A percentile compares a stretch with the other conserved stretches of the same genome.
phyloP scores from a whole-genome alignment of 495 filamentous ascomycete genomes.

The Geopyxis carbonaria region DNA sequence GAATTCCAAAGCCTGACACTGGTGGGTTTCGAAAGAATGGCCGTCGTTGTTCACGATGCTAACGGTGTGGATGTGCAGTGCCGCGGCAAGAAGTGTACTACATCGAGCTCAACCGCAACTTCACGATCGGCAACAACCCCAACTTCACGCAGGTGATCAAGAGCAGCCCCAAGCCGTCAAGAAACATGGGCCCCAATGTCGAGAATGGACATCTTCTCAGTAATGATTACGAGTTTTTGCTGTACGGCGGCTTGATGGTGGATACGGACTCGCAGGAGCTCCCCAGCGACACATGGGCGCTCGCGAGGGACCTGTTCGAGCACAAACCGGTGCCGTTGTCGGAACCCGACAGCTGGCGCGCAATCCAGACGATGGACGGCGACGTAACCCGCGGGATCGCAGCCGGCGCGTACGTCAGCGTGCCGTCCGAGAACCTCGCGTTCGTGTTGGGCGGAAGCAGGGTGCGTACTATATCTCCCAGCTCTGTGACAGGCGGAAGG shows the following conservation, averaged over 20 bases:
- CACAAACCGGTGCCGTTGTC: conserved; percentile 27
- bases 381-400: conserved; percentile 43
- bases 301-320: conserved; percentile 32
- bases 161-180: not conserved
- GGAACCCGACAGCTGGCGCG: conserved; percentile 26
- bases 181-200: conserved; percentile 32
- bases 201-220: conserved; percentile 47
- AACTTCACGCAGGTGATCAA: not conserved
- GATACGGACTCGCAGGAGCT: conserved; percentile 7
- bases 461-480: conserved; percentile 5
- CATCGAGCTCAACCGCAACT: conserved; percentile 18
- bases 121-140: conserved; percentile 27
- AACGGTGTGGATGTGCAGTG: too few species aligned
- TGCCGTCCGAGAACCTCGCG: conserved; percentile 53
- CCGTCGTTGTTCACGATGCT: too few species aligned
- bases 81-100: too few species aligned
- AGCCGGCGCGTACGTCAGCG: conserved; percentile 44
- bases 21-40: too few species aligned
- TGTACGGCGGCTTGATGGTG: conserved; percentile 33
- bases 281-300: conserved; percentile 28
- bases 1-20: too few species aligned
- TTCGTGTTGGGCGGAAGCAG: conserved; percentile 50
- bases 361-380: conserved; percentile 8
- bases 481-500: too few species aligned
- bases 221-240: conserved; percentile 43